Base-by-base conservation (phyloP, 257 asterid genomes). In the Nemophila menziesii region DNA sequence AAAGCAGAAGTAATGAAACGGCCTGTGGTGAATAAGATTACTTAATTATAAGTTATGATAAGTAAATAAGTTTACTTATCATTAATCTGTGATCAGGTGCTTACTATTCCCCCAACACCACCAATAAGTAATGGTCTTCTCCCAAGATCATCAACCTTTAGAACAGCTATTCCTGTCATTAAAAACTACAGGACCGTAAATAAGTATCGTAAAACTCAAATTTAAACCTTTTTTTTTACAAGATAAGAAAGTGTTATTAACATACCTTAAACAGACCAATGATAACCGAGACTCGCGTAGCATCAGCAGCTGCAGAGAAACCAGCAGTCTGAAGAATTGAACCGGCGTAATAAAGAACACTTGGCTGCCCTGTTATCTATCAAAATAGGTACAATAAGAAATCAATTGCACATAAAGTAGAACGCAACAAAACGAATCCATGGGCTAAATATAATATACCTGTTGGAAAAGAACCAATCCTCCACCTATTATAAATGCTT, bases 291-390 rank as follows among this genome's bases (percentile, higher is more conserved):
- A 89, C 92, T 63, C 79, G 82, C 36, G 94, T 69, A 44, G 98
- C 98, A 68, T 89, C 98, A 56, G 94, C 73, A 33, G 98, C 98
- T 1, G 92, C 98, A 64, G 95, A 65, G 66, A 80, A 89, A 53
- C 98, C 98, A 67, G 95, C 94, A 70, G 72, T 71, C 95, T 89
- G 98, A 59, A 89, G 93, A 58, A 89, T 89, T 50, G 98, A 48
- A 63, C 95, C 95, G 15, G 95, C 98, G 56, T 89, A 89, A 65
- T 89, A 89, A 43, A 89, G 66, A 55, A 89, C 98, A 58, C 98
- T 89, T 56, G 98, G 98, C 65, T 89, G 97, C 66, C 95, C 98
- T 0, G 98, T 89, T 53, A 89, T 80, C 98, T 89, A 68, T 49
- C 37, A 62, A 48, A 54, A 23, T 48, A 45, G 14, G 4, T 22